Evolutionary conservation across 768 basidiomycete genomes (phyloP), one percentile per base, ranked within the genome.

Genomic region (Tricholoma sp.): DNA sequence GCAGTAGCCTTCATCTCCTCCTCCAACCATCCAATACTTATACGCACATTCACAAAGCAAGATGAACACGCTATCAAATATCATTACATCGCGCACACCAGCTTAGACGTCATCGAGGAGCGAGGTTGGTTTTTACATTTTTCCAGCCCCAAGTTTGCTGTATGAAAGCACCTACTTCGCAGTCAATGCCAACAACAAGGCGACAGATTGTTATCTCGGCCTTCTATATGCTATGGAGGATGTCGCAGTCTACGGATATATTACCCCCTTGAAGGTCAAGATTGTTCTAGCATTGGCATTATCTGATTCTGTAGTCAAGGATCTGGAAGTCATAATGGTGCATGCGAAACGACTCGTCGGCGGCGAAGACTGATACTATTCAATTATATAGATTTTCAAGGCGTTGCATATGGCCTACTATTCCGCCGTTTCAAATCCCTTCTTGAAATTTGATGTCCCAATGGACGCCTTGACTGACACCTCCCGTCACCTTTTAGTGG

Each of bases 141-240:
- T 45, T 55, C 6, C 24, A 24, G 24, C 24, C 4, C 24, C 24
- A 24, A 47, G 47, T 42, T 45, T 36, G 20, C 33, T 28, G 28
- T 51, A 51, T 17, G 28, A 53, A 8, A 56, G 48, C 48, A 17
- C 44, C 39, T 51, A 51, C 45, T 17, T 29, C 13, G 15, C 59
- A 79, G 79, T 78, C 42, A 70, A 65, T 66, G 74, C 78, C 57
- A 79, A 78, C 15, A 76, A 76, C 29, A 92, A 91, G 69, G 73
- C 80, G 3, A 76, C 75, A 4, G 92, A 95, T 33, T 86, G 88
- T 66, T 96, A 94, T 66, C 79, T 94, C 36, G 93, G 92, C 5
- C 75, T 95, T 54, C 72, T 96, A 24, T 93, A 91, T 68, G 80
- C 87, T n/a, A 88, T 95, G 79, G 94, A 96, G 71, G 93, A 95